Conservation (phyloP, 495 filamentous ascomycete genomes). For the Penicillium pancosmium region DNA sequence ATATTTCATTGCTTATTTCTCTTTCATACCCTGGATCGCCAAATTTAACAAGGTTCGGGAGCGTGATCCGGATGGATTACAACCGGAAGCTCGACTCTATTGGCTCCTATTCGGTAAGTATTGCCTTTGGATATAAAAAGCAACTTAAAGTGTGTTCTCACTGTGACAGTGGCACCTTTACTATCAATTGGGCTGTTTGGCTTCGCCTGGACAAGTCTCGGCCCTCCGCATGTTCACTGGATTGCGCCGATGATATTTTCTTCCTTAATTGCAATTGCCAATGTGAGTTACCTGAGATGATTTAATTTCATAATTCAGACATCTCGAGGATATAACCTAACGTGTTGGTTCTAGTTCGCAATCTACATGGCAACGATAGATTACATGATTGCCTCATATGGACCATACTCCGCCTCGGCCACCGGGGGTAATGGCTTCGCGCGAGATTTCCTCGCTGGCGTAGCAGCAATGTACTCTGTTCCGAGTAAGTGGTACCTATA, state of each 20-base stretch:
- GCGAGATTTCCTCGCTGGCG: conserved; percentile 50
- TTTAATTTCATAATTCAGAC: neutral
- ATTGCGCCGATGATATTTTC: conserved; percentile 64
- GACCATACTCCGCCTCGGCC: conserved; percentile 75
- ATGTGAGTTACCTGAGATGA: conserved; percentile 28
- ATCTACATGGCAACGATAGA: conserved; percentile 85
- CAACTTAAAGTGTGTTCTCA: neutral
- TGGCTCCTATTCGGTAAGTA: conserved; percentile 50
- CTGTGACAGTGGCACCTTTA: conserved; percentile 56
- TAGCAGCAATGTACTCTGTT: conserved; percentile 52
- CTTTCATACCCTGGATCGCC: conserved; percentile 66
- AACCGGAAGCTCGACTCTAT: conserved; percentile 60
- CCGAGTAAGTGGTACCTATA: conserved; percentile 29
- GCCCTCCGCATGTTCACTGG: conserved; percentile 64
- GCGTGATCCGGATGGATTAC: conserved; percentile 51
- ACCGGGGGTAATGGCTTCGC: conserved; percentile 70
- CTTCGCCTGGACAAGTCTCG: conserved; percentile 67
- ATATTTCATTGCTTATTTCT: conserved; percentile 64
- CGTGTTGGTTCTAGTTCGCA: conserved; percentile 43
- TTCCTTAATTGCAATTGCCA: conserved; percentile 65
- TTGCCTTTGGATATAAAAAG: neutral
- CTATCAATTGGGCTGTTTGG: conserved; percentile 69
- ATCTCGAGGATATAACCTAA: neutral
- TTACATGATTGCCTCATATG: conserved; percentile 82
- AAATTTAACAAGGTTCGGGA: conserved; percentile 49